A percentile compares a stretch with the other conserved stretches of the same genome.
These are phyloP conservation scores for Termitomyces bulborhizus DNA, from an alignment of 768 basidiomycete genomes.

Conservation along the genomic window DNA sequence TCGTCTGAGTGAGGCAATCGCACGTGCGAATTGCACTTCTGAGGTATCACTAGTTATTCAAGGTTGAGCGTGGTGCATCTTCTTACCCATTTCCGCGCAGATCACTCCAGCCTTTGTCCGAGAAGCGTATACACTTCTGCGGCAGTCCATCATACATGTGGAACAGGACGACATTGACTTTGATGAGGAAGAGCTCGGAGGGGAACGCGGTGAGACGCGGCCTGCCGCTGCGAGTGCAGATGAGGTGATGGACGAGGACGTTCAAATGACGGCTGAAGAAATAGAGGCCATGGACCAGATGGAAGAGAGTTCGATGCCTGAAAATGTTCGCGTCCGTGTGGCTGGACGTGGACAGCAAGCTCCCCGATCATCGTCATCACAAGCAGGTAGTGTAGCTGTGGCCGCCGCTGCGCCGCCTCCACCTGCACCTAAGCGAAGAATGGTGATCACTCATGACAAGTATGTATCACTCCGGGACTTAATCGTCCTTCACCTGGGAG, in stretches of 20 bases:
- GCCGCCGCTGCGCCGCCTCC: conserved; percentile 30
- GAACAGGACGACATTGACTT: conserved; percentile 99
- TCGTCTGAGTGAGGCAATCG: conserved; percentile 94
- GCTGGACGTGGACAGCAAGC: conserved; percentile 22
- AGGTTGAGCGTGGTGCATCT: not conserved
- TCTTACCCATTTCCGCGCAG: conserved; percentile 30
- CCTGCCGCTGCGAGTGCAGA: conserved; percentile 23
- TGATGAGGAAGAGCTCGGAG: conserved; percentile 81
- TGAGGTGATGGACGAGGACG: conserved; percentile 37
- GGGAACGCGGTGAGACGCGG: conserved; percentile 38
- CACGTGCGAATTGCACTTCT: conserved; percentile 92
- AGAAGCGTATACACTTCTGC: conserved; percentile 89
- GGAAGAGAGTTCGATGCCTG: conserved; percentile 42
- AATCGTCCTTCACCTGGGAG: conserved; percentile 75
- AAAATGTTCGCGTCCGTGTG: conserved; percentile 23
- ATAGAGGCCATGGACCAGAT: conserved; percentile 46
- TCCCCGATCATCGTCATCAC: conserved; percentile 32
- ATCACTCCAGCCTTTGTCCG: conserved; percentile 93
- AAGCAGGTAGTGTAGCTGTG: conserved; percentile 30
- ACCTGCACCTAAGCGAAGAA: conserved; percentile 57
- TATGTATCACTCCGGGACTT: conserved; percentile 88
- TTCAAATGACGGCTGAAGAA: conserved; percentile 59
- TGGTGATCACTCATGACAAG: conserved; percentile 95
- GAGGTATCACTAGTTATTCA: conserved; percentile 46
- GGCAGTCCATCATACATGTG: conserved; percentile 98